These are phyloP conservation scores for Ogataea hybrid DNA, from an alignment of 1,139 yeast genomes.

Conservation along the genomic window DNA sequence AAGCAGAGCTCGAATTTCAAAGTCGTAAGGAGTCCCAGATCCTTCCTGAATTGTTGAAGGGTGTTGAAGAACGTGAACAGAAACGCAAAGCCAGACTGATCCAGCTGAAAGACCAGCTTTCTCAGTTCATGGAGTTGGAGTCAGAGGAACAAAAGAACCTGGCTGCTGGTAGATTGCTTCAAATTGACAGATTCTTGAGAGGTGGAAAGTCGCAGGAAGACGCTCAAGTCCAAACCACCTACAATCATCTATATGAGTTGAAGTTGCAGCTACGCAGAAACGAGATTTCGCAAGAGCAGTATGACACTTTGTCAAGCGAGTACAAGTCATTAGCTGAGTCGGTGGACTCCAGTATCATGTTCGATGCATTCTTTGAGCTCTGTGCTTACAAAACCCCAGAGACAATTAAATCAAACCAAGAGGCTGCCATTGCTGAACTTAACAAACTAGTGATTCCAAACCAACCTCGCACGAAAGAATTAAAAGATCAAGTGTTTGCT, in stretches of 20 bases:
- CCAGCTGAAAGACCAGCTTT: conserved; percentile 27
- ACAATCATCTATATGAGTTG: conserved; percentile 47
- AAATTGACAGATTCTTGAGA: conserved; percentile 47
- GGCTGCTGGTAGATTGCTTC: conserved; percentile 52
- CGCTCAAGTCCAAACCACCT: conserved; percentile 57
- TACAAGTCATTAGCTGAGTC: conserved; percentile 32
- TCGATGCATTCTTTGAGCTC: conserved; percentile 40
- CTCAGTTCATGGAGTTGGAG: conserved; percentile 33
- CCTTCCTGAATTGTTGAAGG: conserved; percentile 47
- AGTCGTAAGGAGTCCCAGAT: conserved; percentile 62
- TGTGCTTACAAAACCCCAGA: conserved; percentile 36
- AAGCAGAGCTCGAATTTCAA: conserved; percentile 54
- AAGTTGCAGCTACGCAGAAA: conserved; percentile 43
- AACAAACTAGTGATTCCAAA: conserved; percentile 25
- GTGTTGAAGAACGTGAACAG: conserved; percentile 38
- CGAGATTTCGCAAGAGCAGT: conserved; percentile 36
- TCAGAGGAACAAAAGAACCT: conserved; percentile 36
- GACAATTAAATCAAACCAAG: conserved; percentile 32
- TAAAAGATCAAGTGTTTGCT: conserved; percentile 32
- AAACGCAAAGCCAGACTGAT: conserved; percentile 36
- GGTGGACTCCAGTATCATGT: conserved; percentile 34
- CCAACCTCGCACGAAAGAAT: conserved; percentile 31
- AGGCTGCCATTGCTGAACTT: conserved; percentile 31
- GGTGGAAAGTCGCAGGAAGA: conserved; percentile 54
- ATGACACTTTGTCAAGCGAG: conserved; percentile 25